Evolutionary conservation across 176 grass and related monocot genomes (phyloP), one percentile per base, ranked within the genome.

Genomic region (Triticum turgidum): DNA sequence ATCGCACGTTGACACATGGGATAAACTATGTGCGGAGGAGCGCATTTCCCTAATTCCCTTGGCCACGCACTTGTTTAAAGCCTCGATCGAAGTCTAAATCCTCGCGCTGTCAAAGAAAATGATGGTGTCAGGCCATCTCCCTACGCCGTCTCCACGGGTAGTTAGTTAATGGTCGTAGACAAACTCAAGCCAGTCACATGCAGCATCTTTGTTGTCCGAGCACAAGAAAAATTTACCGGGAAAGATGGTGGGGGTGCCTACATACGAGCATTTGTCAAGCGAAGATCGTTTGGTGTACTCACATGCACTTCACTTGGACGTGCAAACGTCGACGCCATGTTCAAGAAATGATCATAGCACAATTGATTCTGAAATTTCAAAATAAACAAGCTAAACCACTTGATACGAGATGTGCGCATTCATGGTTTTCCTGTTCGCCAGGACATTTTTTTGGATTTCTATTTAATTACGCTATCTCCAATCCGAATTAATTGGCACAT

Each of bases 61-160:
- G 35, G 22, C 6, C 5, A 47, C 3, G 35, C 61, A 15, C n/a
- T 79, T 83, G 80, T 76, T 79, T 59, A 79, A 4, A 78, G 71
- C 71, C 83, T 54, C 51, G 39, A 76, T 49, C 18, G 70, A 4
- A 69, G 29, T 29, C 13, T 52, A 52, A 76, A 54, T 20, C 71
- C 25, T 66, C 79, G 84, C 63, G 64, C 64, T 61, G 84, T 58
- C 39, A 11, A 44, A 81, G 17, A 51, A 88, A 74, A 86, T 89
- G 67, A 81, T 73, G 11, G 68, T 89, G 87, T 90, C 54, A 77
- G 83, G 70, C 79, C 80, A 65, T n/a, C 54, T 70, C 83, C 78
- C 78, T 37, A 77, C 72, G 83, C 54, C 64, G 59, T 80, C 82
- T 66, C 41, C 66, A 10, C 87, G 5, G 8, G 59, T 22, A 24